These are phyloP conservation scores for Hypericum androsaemum DNA, from an alignment of 345 rosid genomes.

Conservation along the genomic window DNA sequence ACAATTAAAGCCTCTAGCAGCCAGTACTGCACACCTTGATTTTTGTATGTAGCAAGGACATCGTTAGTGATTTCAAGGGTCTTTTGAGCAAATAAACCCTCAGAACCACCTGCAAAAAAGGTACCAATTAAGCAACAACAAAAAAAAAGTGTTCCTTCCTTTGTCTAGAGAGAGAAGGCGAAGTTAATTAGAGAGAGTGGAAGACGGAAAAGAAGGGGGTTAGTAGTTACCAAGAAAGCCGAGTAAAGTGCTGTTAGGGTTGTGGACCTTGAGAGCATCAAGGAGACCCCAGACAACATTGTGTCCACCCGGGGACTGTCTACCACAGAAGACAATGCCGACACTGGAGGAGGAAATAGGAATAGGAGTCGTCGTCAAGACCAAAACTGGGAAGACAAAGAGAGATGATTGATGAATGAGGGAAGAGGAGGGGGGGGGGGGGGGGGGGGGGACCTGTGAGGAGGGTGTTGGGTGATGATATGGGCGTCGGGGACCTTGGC, in stretches of 20 bases:
- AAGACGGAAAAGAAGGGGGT: not conserved
- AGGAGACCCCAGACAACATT: slow-evolving; percentile 92
- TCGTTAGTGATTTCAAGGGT: slow-evolving; percentile 80
- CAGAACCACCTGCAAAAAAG: slow-evolving; percentile 65
- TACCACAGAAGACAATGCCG: slow-evolving; percentile 85
- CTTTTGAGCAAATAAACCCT: slow-evolving; percentile 92
- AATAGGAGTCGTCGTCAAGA: not conserved
- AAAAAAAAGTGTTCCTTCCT: too few species aligned
- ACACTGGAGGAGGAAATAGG: slow-evolving; percentile 41
- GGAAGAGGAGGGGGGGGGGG: not conserved
- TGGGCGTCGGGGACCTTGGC: slow-evolving; percentile 90
- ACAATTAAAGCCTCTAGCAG: slow-evolving; percentile 6
- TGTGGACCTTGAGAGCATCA: slow-evolving; percentile 73
- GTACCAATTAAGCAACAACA: not conserved
- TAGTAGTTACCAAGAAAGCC: slow-evolving; percentile 71
- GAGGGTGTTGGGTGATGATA: slow-evolving; percentile 74
- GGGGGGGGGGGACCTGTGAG: slow-evolving; percentile 26
- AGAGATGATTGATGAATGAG: not conserved
- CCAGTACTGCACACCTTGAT: slow-evolving; percentile 57
- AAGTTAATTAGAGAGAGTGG: not conserved
- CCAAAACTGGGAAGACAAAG: not conserved
- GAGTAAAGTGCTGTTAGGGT: slow-evolving; percentile 54
- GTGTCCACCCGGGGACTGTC: slow-evolving; percentile 98
- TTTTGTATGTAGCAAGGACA: slow-evolving; percentile 71
- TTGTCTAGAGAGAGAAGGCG: not conserved